A percentile compares a stretch with the other conserved stretches of the same genome.
phyloP scores from a whole-genome alignment of 352 stramenopile genomes.

The Phytophthora sp. region DNA sequence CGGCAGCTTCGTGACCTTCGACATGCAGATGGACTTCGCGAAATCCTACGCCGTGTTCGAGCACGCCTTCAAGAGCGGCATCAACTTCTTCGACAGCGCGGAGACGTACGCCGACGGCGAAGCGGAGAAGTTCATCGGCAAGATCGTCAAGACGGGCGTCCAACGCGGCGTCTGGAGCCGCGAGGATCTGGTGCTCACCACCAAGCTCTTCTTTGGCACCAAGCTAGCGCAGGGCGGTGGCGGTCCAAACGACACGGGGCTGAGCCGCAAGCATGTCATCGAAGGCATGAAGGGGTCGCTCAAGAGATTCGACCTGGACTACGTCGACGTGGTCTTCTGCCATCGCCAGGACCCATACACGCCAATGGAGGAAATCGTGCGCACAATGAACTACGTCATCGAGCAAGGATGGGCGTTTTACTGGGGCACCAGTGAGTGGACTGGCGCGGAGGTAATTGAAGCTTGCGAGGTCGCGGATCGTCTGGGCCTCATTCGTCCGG shows the following conservation, averaged over 20 bases:
- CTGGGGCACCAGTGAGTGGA: slow-evolving; percentile 83
- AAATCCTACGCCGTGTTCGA: slow-evolving; percentile 39
- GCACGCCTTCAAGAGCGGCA: slow-evolving; percentile 38
- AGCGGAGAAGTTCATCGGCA: slow-evolving; percentile 44
- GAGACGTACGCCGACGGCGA: slow-evolving; percentile 48
- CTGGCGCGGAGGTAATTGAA: slow-evolving; percentile 53
- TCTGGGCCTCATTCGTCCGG: slow-evolving; percentile 50
- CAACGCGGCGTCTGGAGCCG: slow-evolving; percentile 33
- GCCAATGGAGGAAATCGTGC: slow-evolving; percentile 70
- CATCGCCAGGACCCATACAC: slow-evolving; percentile 66
- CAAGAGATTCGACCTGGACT: slow-evolving; percentile 54
- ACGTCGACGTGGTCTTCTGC: slow-evolving; percentile 74
- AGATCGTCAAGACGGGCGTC: slow-evolving; percentile 50
- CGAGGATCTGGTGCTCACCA: slow-evolving; percentile 58
- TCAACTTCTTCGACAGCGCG: slow-evolving; percentile 63
- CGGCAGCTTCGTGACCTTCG: slow-evolving; percentile 43
- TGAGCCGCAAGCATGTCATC: slow-evolving; percentile 58
- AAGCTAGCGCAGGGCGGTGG: slow-evolving; percentile 3
- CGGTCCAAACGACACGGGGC: slow-evolving; percentile 23
- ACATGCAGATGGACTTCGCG: slow-evolving; percentile 37
- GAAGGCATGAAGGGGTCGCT: slow-evolving; percentile 59
- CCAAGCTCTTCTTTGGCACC: slow-evolving; percentile 57
- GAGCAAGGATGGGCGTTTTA: slow-evolving; percentile 65
- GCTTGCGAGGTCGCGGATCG: slow-evolving; percentile 52
- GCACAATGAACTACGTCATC: slow-evolving; percentile 77